A percentile compares a stretch with the other conserved stretches of the same genome.
Conservation (phyloP, 2,329 filamentous ascomycete genomes). For the Sarocladium kiliense region DNA sequence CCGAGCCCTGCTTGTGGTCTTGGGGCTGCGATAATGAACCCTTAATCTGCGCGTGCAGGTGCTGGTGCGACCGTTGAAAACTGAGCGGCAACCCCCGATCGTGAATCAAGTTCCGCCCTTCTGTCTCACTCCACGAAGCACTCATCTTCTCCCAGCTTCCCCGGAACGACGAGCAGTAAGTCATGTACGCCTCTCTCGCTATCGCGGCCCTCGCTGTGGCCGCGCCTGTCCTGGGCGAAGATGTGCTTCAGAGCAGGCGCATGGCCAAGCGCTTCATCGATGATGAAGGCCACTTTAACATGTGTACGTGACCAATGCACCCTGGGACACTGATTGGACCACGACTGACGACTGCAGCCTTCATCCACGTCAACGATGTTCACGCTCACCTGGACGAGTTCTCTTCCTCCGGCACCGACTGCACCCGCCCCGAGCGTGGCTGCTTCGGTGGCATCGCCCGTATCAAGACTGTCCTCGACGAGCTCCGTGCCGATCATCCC, state of each 20-base stretch:
- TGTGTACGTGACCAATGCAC: constrained; percentile 29
- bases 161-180: no score
- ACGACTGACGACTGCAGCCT: constrained; percentile 33
- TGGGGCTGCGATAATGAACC: no score
- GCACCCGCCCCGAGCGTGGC: constrained; percentile 46
- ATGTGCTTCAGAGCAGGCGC: constrained; percentile 43
- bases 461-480: constrained; percentile 56
- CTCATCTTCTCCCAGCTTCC: no score
- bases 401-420: constrained; percentile 55
- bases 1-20: no score
- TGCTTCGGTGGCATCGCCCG: constrained; percentile 61
- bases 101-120: no score
- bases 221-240: constrained; percentile 26
- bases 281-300: constrained; percentile 44
- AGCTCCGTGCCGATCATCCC: constrained; percentile 49
- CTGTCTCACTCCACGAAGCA: no score
- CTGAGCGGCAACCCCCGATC: no score
- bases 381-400: constrained; percentile 63
- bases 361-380: constrained; percentile 66
- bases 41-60: no score
- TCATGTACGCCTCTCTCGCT: background rate
- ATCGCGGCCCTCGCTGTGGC: background rate
- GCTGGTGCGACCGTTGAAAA: no score
- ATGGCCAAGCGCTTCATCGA: constrained; percentile 44
- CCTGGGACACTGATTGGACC: background rate